A percentile compares a stretch with the other conserved stretches of the same genome.
Conservation (phyloP, 352 stramenopile genomes). For the Globisporangium uncinulatum region DNA sequence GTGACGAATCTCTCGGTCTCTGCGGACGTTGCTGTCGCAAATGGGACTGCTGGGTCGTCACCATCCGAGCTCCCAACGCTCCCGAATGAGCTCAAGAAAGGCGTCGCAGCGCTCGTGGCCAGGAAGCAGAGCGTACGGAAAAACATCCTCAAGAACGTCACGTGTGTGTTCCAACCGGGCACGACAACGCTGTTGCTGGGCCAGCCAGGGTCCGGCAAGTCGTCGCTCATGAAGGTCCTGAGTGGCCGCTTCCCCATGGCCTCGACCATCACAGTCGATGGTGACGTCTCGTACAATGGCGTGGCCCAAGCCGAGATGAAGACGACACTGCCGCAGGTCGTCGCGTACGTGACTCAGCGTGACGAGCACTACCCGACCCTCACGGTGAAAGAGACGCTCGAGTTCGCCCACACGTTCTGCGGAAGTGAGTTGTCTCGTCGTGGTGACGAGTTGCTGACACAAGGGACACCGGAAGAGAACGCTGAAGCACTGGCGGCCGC, state of each 20-base stretch:
- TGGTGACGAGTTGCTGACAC: slow-evolving; percentile 18
- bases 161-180: slow-evolving; percentile 23
- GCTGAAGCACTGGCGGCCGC: slow-evolving; percentile 1
- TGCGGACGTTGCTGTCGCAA: slow-evolving; percentile 8
- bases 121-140: slow-evolving; percentile 9
- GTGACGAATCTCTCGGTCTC: slow-evolving; percentile 12
- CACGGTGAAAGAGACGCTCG: slow-evolving; percentile 46
- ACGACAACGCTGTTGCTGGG: slow-evolving; percentile 30
- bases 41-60: neutral
- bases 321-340: slow-evolving; percentile 17
- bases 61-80: slow-evolving; percentile 14
- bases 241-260: slow-evolving; percentile 21
- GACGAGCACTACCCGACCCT: slow-evolving; percentile 83
- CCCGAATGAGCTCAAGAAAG: slow-evolving; percentile 9
- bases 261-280: slow-evolving; percentile 15
- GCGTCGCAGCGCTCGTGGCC: slow-evolving; percentile 1
- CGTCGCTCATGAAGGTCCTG: slow-evolving; percentile 29
- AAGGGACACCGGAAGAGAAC: slow-evolving; percentile 22
- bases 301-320: slow-evolving; percentile 6
- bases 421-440: slow-evolving; percentile 17
- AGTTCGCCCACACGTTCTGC: slow-evolving; percentile 35
- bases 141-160: slow-evolving; percentile 21
- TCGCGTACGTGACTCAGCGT: slow-evolving; percentile 20
- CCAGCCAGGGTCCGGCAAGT: slow-evolving; percentile 28
- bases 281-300: slow-evolving; percentile 27